Base-by-base conservation (phyloP, 345 rosid genomes). In the Tarenaya hassleriana region DNA sequence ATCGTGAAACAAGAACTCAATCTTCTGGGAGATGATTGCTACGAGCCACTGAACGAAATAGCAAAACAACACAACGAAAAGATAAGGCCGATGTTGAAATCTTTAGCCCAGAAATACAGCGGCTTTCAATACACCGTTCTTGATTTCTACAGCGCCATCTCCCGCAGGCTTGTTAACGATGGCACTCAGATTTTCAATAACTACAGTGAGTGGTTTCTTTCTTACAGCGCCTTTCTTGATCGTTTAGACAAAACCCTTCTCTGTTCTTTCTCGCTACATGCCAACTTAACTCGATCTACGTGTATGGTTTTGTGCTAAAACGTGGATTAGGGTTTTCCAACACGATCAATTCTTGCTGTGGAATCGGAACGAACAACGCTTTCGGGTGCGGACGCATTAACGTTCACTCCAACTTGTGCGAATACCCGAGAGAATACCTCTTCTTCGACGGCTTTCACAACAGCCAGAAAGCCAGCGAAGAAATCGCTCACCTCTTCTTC, bases 51-150 rank as follows among this genome's bases (percentile, higher is more conserved):
- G 3, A 62, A 56, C 20, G 38, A 41, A 46, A 29, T 69, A 31
- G 73, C 73, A 46, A 58, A 24, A 29, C 60, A 39, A 34, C 73
- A 69, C 52, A 69, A 69, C 11, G 63, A 39, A 0, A 45, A 56
- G 6, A 27, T 62, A 6, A 57, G 64, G 33, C 59, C 68, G 0
- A 62, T 58, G 50, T 7, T 69, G 56, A 58, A 69, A 41, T 51
- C 46, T 4, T 1, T 69, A 43, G 68, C 68, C 29, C 12, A 0
- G 62, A 1, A 53, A 2, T 0, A 21, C 29, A 10, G 58, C 8
- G 73, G 56, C 21, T 69, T 69, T 24, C 63, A 56, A 1, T 69
- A 56, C 35, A 44, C 63, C 8, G 51, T 68, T 20, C 62, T 56
- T 7, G 68, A 68, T 41, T 68, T 62, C 60, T 68, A 56, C 56